Evolutionary conservation across 2,329 filamentous ascomycete genomes (phyloP), one percentile per base, ranked within the genome.

Genomic region (Fusarium sp.): DNA sequence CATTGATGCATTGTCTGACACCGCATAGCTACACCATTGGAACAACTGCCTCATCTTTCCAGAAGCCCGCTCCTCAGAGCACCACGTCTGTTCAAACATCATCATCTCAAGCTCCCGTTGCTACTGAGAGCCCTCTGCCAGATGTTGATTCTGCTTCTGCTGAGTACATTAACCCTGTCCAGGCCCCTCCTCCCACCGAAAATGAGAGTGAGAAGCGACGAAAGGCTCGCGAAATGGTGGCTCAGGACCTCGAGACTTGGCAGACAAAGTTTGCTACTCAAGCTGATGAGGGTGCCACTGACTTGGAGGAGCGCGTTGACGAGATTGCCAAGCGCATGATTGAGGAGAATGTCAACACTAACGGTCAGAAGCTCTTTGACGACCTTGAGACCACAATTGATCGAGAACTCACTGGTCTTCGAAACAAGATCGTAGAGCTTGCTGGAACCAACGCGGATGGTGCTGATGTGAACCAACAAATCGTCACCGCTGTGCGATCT

Each of bases 201-300:
- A 81, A 84, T 39, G 88, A 89, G 63, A 85, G 88, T 36, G 88
- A 90, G 32, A 82, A 85, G 22, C 87, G 89, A 32, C 88, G 88
- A 61, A 88, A 86, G 8, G 89, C 89, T 6, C 89, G 90, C 50
- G 89, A 92, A 77, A 89, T 89, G 72, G 93, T 98, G 47, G 87
- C 91, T 4, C 89, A 92, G 50, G 96, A 99, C 80, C 88, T 99
- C 20, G 88, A 90, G 74, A 88, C 88, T 63, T 99, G 96, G 96
- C 93, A 98, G 82, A 90, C 90, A 70, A 97, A 97, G 79, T 98
- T 98, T 80, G 89, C 93, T 34, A 90, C 91, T 68, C 95, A 95
- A 15, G 94, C 94, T 13, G 93, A 97, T 68, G 95, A 97, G 80
- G 95, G 95, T 10, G 88, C 88, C 8, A 79, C 80, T 26, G 89